phyloP scores from a whole-genome alignment of 2,329 filamentous ascomycete genomes.

The Penicillium sp. region DNA sequence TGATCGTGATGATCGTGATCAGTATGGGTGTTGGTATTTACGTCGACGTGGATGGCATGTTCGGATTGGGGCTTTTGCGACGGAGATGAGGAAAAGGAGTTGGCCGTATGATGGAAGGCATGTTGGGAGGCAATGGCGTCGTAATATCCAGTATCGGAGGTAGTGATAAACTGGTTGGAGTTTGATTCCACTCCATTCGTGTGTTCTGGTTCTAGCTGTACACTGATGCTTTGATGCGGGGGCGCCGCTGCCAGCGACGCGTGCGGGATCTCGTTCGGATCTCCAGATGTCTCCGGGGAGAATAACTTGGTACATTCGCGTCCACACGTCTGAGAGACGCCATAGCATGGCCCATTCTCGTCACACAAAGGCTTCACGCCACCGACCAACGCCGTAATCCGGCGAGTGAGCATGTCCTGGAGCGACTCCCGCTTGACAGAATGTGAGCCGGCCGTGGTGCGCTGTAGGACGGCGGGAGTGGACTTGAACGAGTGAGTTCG shows the following conservation, averaged over 20 bases:
- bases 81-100: slow-evolving; percentile 16
- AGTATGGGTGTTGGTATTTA: neutral
- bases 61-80: slow-evolving; percentile 6
- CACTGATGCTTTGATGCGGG: slow-evolving; percentile 22
- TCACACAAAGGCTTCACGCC: slow-evolving; percentile 58
- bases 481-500: slow-evolving; percentile 24
- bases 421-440: slow-evolving; percentile 35
- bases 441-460: slow-evolving; percentile 16
- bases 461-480: slow-evolving; percentile 25
- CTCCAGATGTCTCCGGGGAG: slow-evolving; percentile 13
- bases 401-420: slow-evolving; percentile 40
- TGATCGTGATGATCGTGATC: slow-evolving; percentile 4
- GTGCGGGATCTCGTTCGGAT: slow-evolving; percentile 20
- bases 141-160: slow-evolving; percentile 17
- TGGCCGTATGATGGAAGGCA: neutral
- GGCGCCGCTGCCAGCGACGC: slow-evolving; percentile 14
- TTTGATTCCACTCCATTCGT: slow-evolving; percentile 4
- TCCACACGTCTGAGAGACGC: slow-evolving; percentile 65
- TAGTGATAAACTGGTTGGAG: slow-evolving; percentile 1
- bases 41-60: neutral
- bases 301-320: slow-evolving; percentile 61
- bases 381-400: slow-evolving; percentile 55
- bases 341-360: slow-evolving; percentile 63
- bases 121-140: slow-evolving; percentile 19
- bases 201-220: slow-evolving; percentile 20